Base-by-base conservation (phyloP, 257 asterid species). In the Euphrasia confusa region DNA sequence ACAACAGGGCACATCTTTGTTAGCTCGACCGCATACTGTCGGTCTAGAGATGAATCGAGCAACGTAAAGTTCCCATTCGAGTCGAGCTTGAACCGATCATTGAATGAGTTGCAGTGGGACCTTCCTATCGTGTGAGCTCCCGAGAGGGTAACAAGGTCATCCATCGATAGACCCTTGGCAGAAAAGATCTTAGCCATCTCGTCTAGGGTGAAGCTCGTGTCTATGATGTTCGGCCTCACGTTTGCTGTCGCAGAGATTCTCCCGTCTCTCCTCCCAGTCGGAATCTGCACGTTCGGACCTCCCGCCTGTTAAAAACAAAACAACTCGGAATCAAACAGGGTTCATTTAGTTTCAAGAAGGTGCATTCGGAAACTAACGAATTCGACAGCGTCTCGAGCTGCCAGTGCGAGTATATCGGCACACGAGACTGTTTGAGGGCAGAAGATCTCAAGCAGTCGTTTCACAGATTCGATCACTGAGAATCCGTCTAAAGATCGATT, bases 101-200 rank as follows among this genome's bases (percentile, higher is more conserved):
- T 84, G 71, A 88, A 88, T 13, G 90, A 77, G 72, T 61, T 80
- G 83, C 95, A 88, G 65, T 88, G 95, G 0, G 95, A 88, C 52
- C 75, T 67, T 65, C 96, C 96, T 21, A 88, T 88, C 1, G 96
- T 81, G 79, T 83, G 95, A 7, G 90, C 95, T 14, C 96, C 96
- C 71, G 96, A 88, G 69, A 88, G 88, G 54, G 76, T 79, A 64
- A 88, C 88, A 26, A 88, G 85, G 70, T 88, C 96, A 59, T 88
- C 90, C 58, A 71, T 65, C 2, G 93, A 81, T 11, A 88, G 71
- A 8, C 93, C 95, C 68, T 85, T 88, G 1, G 71, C 73, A 12
- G 84, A 56, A 53, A 88, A 88, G 18, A 78, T 63, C 37, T 74
- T 71, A 42, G 81, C 77, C 91, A 85, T 85, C 50, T 88, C 71